phyloP scores from a whole-genome alignment of 805 yeast genomes.

The Brettanomyces custersianus region DNA sequence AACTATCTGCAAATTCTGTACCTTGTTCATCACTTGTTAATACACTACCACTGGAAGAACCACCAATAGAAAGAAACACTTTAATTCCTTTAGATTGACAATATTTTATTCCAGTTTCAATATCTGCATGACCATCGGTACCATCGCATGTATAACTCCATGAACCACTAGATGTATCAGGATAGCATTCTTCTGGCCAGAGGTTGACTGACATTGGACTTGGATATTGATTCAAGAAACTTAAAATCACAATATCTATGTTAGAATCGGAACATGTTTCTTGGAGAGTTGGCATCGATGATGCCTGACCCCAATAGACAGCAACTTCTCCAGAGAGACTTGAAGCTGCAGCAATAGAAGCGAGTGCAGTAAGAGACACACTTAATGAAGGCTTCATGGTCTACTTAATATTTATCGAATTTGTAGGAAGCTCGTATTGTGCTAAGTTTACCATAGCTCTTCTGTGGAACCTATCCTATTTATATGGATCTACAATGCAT shows the following conservation, averaged over 20 bases:
- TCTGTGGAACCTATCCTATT: too few relatives aligned
- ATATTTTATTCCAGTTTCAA: constrained; percentile 54
- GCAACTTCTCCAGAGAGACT: constrained; percentile 44
- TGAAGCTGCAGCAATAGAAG: constrained; percentile 10
- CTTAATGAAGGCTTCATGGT: not conserved
- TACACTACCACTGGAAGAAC: constrained; percentile 54
- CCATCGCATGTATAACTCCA: constrained; percentile 23
- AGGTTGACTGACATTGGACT: constrained; percentile 40
- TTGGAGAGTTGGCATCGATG: constrained; percentile 44
- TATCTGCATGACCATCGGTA: constrained; percentile 11
- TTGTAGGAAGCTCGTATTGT: too few relatives aligned
- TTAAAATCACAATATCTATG: constrained; percentile 62
- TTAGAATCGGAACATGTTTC: constrained; percentile 59
- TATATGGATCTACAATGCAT: too few relatives aligned
- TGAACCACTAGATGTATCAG: constrained; percentile 33
- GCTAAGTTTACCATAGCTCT: too few relatives aligned
- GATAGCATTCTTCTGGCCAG: constrained; percentile 39
- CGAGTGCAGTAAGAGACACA: constrained; percentile 4
- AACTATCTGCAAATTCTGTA: constrained; percentile 44
- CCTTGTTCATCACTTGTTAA: constrained; percentile 46
- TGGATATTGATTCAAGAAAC: constrained; percentile 52
- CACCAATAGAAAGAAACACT: constrained; percentile 71
- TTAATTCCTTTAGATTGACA: constrained; percentile 79
- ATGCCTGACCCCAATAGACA: constrained; percentile 80
- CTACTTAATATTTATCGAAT: too few relatives aligned